These are phyloP conservation scores for Termitomyces sp. DNA, from an alignment of 768 basidiomycete species.

Conservation along the genomic window DNA sequence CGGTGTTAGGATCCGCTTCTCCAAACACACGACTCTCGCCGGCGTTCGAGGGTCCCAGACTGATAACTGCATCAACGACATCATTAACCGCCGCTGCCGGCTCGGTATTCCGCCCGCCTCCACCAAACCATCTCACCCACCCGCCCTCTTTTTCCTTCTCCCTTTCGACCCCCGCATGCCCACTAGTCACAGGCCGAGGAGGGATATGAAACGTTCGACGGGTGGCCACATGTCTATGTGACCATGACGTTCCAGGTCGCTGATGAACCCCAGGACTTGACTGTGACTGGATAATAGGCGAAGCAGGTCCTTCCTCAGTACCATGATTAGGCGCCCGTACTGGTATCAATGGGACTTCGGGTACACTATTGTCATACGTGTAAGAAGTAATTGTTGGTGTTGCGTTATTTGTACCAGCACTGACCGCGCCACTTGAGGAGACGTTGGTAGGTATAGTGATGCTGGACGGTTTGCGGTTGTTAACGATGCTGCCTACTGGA, in stretches of 20 bases:
- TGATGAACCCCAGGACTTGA: background rate
- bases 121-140: constrained; percentile 8
- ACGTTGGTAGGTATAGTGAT: constrained; percentile 9
- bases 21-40: background rate
- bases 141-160: constrained; percentile 4
- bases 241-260: constrained; percentile 4
- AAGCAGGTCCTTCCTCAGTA: background rate
- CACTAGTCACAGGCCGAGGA: constrained; percentile 9
- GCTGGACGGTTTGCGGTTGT: constrained; percentile 8
- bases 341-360: background rate
- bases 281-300: background rate
- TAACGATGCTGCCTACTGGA: constrained; percentile 10
- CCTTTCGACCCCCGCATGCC: background rate
- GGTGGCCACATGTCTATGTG: background rate
- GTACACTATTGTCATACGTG: background rate
- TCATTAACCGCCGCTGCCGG: constrained; percentile 3
- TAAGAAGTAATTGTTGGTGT: background rate
- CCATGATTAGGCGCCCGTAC: background rate
- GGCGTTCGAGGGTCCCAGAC: background rate
- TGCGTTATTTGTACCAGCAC: background rate
- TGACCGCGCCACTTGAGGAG: background rate
- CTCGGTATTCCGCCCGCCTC: background rate
- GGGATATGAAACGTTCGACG: background rate
- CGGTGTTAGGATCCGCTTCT: constrained; percentile 5
- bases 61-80: background rate